phyloP scores from a whole-genome alignment of 768 basidiomycete species.

The Grammothele lineata region DNA sequence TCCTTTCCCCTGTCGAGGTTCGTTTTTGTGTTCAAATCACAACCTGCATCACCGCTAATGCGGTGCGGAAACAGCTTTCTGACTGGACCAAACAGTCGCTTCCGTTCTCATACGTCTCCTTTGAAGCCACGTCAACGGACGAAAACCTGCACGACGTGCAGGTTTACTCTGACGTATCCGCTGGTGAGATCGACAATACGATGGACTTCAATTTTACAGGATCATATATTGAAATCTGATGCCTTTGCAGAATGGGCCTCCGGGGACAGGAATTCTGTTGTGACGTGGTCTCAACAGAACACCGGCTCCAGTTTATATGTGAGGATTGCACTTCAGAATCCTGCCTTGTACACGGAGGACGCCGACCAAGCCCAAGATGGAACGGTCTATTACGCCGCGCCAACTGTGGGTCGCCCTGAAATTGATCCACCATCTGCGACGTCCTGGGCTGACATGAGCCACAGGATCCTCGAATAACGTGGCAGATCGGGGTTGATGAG shows the following conservation, averaged over 20 bases:
- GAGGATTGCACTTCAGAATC: not conserved
- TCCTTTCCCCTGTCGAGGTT: conserved; percentile 37
- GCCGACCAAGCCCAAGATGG: not conserved
- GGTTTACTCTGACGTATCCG: conserved; percentile 37
- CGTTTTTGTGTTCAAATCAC: not conserved
- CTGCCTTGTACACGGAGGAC: not conserved
- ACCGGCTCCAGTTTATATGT: not conserved
- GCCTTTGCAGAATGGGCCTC: not conserved
- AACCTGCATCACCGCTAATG: not conserved
- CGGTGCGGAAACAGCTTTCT: conserved; percentile 21
- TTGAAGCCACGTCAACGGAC: conserved; percentile 28
- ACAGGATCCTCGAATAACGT: not conserved
- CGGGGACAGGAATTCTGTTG: not conserved
- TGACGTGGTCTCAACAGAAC: not conserved
- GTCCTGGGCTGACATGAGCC: not conserved
- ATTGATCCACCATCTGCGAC: not conserved
- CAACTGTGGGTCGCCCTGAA: not conserved
- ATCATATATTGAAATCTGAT: not conserved
- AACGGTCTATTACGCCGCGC: not conserved
- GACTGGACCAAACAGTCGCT: conserved; percentile 36
- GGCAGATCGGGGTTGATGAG: not conserved
- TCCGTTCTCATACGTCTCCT: conserved; percentile 35
- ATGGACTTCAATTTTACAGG: too few species aligned
- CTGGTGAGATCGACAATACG: too few species aligned
- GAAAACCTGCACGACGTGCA: conserved; percentile 30